A percentile compares a stretch with the other conserved stretches of the same genome.
Conservation (phyloP, 768 basidiomycete species). For the Collybia sordida region DNA sequence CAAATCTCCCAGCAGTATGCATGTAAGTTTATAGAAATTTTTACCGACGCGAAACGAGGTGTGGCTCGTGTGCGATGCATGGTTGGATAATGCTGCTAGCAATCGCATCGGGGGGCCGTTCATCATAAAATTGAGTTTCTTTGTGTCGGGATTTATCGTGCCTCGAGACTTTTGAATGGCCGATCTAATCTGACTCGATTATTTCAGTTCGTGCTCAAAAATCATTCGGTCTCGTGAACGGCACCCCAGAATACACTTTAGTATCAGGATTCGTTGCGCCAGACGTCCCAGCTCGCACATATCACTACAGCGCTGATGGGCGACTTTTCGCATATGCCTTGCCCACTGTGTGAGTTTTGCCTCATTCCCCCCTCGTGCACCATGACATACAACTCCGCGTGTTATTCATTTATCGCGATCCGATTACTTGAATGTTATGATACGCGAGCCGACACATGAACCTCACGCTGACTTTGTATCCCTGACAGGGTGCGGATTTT, state of each 20-base stretch:
- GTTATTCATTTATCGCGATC: background rate
- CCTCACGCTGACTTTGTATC: constrained; percentile 5
- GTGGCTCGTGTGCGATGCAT: constrained; percentile 5
- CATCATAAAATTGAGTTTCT: background rate
- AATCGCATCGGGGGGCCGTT: background rate
- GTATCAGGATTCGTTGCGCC: constrained; percentile 64
- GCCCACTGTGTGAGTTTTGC: constrained; percentile 62
- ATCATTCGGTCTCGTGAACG: constrained; percentile 81
- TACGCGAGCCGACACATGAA: background rate
- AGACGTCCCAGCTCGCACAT: constrained; percentile 72
- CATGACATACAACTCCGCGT: background rate
- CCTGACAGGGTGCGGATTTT: constrained; percentile 66
- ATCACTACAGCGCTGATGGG: constrained; percentile 84
- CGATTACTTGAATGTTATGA: background rate
- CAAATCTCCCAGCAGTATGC: constrained; percentile 82
- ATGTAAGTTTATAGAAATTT: constrained; percentile 50
- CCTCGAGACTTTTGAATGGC: background rate
- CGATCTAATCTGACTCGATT: constrained; percentile 15
- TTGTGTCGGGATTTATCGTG: too few species aligned
- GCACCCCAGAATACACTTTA: constrained; percentile 71
- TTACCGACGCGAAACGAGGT: constrained; percentile 13
- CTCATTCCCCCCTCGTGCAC: constrained; percentile 15
- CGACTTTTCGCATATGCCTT: constrained; percentile 84
- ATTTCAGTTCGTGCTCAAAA: constrained; percentile 90
- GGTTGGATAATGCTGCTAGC: background rate